Base-by-base conservation (phyloP, 495 filamentous ascomycete species). In the Podospora comata region DNA sequence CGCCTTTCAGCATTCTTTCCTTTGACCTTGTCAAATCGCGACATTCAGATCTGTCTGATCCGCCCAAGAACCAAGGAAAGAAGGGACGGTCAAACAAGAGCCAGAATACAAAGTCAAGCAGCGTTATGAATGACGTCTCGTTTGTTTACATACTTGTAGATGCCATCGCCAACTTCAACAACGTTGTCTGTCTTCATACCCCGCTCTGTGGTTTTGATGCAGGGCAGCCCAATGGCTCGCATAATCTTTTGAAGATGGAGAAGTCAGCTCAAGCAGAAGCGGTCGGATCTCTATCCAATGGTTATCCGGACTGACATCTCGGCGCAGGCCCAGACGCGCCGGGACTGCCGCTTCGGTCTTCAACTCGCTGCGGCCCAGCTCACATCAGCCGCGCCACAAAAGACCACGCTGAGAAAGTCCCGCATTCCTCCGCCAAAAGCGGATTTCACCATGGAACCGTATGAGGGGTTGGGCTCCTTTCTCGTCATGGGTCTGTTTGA, bases 141-240 rank as follows among this genome's bases (percentile, higher is more conserved):
- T 71, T 48, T 73, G 71, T 73, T 73, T 70, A 73, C 71, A 65
- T 72, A 73, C 71, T 68, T 72, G 64, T 2, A 13, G 34, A 34
- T 44, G 28, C 59, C 27, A 27, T 27, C 27, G 6, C 53, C 58
- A 44, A 20, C 55, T 13, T 34, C 58, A 27, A 59, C n/a, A 59
- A 58, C 58, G 39, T 66, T 28, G 27, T 53, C 62, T 28, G 2
- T 26, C 56, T 44, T n/a, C 53, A 65, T 23, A 57, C 64, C 65
- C 64, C 70, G 30, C 19, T 63, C 59, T 53, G 23, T 39, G 59
- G 30, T 19, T 53, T 23, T 27, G 32, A 16, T 20, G 18, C 61
- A 63, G 28, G 34, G 30, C 16, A 63, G 30, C 28, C 34, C 70
- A 69, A 70, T 69, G 67, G 67, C 70, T 70, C 67, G 68, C 70